Base-by-base conservation (phyloP, 164 flowering plant genomes). In the Saururus chinensis region DNA sequence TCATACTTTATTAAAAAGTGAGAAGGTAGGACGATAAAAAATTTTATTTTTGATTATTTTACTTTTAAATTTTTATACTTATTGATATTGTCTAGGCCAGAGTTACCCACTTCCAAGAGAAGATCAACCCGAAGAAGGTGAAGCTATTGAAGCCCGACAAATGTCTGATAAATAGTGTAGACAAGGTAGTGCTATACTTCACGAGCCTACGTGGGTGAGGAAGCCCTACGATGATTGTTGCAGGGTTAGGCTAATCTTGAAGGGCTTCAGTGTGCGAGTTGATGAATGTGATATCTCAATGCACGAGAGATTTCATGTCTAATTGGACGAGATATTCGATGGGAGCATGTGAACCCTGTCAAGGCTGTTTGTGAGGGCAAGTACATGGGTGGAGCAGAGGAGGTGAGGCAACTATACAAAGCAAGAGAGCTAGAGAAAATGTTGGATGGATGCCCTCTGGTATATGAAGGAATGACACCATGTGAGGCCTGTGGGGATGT, bases 251-350 rank as follows among this genome's bases (percentile, higher is more conserved):
- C 74, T 80, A 52, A 82, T 91, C 12, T 51, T 93, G 19, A 85
- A 83, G 62, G 82, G 91, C 30, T 26, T 77, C 2, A 81, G 91
- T 0, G 65, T 82, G 42, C 73, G 79, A 9, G 72, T 88, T 0
- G 99, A 93, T 55, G 99, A 93, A 65, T 69, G 99, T 23, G 99
- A 93, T 37, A 91, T 91, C 1, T 93, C 97, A 0, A 83, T 93
- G 97, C 89, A 93, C 71, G 75, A 79, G 0, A 83, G 83, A 13
- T 93, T 84, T 67, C 85, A 78, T 72, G 88, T 85, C 13, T 97
- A 90, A 70, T 49, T 93, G 61, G 78, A 65, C 60, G 85, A 80
- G 74, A 61, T 83, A 12, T 53, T 87, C 57, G 89, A 83, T 7
- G 49, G 49, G 14, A 42, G 49, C 49, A 81, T 74, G 20, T 74